phyloP scores from a whole-genome alignment of 306 rosid species.

The Pyrus betulifolia region DNA sequence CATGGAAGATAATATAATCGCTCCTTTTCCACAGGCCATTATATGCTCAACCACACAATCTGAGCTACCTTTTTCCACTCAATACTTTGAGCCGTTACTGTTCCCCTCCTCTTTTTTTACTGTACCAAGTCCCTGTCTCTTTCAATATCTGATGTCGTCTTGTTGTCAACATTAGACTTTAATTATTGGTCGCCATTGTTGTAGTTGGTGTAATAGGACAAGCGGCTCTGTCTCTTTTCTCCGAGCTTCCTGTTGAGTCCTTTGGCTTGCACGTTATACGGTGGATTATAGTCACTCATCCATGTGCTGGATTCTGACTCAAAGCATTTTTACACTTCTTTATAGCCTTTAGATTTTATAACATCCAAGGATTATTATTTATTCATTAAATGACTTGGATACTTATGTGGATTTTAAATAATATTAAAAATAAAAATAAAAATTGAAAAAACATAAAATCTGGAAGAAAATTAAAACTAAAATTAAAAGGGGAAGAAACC shows the following conservation, averaged over 20 bases:
- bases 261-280: background rate
- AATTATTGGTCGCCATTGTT: background rate
- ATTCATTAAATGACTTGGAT: no score
- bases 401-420: no score
- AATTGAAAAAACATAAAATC: no score
- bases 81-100: background rate
- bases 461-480: no score
- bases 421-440: no score
- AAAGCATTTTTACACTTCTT: no score
- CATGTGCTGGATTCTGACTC: background rate
- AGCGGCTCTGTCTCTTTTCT: background rate
- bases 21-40: background rate
- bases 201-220: background rate
- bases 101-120: background rate
- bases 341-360: no score
- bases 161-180: background rate
- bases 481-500: no score
- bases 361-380: no score
- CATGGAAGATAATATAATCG: background rate
- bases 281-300: background rate
- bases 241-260: background rate
- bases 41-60: background rate
- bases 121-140: background rate
- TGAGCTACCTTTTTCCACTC: background rate
- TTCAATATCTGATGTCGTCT: background rate